Evolutionary conservation across 495 filamentous ascomycete genomes (phyloP), one percentile per base, ranked within the genome.

Genomic region (Annulohypoxylon stygium): DNA sequence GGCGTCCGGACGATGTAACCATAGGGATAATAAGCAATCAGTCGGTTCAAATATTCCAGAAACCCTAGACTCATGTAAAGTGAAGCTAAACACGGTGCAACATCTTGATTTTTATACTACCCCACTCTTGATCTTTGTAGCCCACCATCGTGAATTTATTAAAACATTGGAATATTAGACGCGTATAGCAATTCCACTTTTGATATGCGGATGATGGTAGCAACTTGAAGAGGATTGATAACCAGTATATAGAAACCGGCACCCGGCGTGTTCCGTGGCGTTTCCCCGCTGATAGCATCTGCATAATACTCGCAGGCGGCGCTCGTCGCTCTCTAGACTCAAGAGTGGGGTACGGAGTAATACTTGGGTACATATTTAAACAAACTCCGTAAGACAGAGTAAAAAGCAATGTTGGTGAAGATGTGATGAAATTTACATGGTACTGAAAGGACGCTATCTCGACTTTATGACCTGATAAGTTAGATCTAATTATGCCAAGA

Each of bases 231-330:
- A 6, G 39, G 9, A 2, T 23, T 59, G 55, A 59, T 60, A 43
- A 16, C 18, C 26, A 14, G 12, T n/a, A 16, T 18, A 20, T 11
- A 37, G 25, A 25, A 23, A 25, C 61, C 55, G 61, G 68, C 39
- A 51, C 51, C 70, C 70, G 70, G 59, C 65, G 65, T 33, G 60
- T 45, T 73, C 70, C 65, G 65, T 65, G 14, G 41, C 14, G 14
- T 1, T 53, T 10, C 61, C 65, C 59, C 65, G 65, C 59, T n/a
- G 59, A 67, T 68, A 64, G 59, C 53, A 54, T 20, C n/a, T 50
- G 36, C 48, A 43, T 63, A 12, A 10, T 9, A 37, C 53, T 57
- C 14, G 43, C 43, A 47, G 43, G 20, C 16, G 43, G 16, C 16
- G 43, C 43, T 9, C n/a, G n/a, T 18, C 43, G 5, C n/a, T 14